Evolutionary conservation across 2,329 filamentous ascomycete genomes (phyloP), one percentile per base, ranked within the genome.

Genomic region (Colletotrichum falcatum): DNA sequence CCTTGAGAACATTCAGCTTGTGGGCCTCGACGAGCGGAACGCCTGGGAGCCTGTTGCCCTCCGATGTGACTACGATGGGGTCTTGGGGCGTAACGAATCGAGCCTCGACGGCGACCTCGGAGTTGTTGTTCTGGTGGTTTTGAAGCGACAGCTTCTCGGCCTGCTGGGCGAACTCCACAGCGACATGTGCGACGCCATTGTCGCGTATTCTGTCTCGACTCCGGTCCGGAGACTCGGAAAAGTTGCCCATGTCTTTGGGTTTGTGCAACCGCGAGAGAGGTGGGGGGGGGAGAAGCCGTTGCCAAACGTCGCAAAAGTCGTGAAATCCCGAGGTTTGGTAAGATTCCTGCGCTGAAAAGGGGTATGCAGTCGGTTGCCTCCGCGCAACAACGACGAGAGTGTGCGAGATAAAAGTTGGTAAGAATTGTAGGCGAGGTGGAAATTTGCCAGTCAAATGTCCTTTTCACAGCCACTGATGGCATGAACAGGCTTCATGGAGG

Each of bases 11-110:
- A 77, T 95, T 95, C 66, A 95, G 84, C 77, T 90, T 92, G 71
- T 88, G 84, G 1, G 92, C 92, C 80, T 95, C 92, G 39, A 87
- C 83, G 5, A 94, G 77, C 1, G 92, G 92, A 1, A 94, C 89
- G 1, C 88, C 87, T 0, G 92, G 92, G 7, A 94, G 79, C 48
- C 91, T 84, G 56, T 87, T 85, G 37, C 91, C 92, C 77, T 91
- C 88, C 18, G 87, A 86, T 1, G 91, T 94, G 63, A 90, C 83
- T 55, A 95, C 88, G 20, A 94, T 88, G 0, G 92, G 88, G 77
- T 95, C 92, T 59, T 91, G 88, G 0, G 91, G 87, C 0, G 92
- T 95, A 39, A 91, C 81, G 71, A 87, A 89, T n/a, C 81, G 86
- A 37, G 91, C 91, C 76, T 91, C 84, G 59, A 90, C 82, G 1